A percentile compares a stretch with the other conserved stretches of the same genome.
Conservation (phyloP, 2,329 filamentous ascomycete genomes). For the Colletotrichum brevisporum region DNA sequence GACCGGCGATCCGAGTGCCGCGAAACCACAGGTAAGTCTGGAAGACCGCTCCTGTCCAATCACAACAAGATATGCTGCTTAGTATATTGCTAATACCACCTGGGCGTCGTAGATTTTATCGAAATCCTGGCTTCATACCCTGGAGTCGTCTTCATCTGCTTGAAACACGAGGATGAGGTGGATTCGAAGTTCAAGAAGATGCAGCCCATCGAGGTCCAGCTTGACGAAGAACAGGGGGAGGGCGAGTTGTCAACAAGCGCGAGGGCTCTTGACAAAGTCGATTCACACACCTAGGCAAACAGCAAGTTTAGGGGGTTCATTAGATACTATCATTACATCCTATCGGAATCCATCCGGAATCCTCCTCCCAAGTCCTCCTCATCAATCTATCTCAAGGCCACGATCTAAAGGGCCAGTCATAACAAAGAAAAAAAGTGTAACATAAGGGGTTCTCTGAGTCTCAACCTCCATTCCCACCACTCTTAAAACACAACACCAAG, state of each 20-base stretch:
- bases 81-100: not conserved
- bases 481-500: conserved; percentile 21
- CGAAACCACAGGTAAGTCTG: too few relatives aligned
- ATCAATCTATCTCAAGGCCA: not conserved
- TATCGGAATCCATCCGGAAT: not conserved
- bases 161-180: not conserved
- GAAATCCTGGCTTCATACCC: not conserved
- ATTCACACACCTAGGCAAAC: too few relatives aligned
- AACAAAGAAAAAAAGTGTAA: not conserved
- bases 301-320: not conserved
- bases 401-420: not conserved
- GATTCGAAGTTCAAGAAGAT: not conserved
- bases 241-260: too few relatives aligned
- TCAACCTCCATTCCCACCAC: too few relatives aligned
- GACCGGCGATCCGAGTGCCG: too few relatives aligned
- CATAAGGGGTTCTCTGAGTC: not conserved
- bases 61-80: not conserved
- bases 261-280: too few relatives aligned
- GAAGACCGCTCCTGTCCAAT: too few relatives aligned
- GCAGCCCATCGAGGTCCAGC: not conserved
- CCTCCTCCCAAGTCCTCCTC: not conserved
- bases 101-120: too few relatives aligned
- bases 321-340: not conserved
- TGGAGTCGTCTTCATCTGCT: not conserved
- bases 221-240: not conserved